These are phyloP conservation scores for Leptographium flavum DNA, from an alignment of 2,329 filamentous ascomycete genomes.

Conservation along the genomic window DNA sequence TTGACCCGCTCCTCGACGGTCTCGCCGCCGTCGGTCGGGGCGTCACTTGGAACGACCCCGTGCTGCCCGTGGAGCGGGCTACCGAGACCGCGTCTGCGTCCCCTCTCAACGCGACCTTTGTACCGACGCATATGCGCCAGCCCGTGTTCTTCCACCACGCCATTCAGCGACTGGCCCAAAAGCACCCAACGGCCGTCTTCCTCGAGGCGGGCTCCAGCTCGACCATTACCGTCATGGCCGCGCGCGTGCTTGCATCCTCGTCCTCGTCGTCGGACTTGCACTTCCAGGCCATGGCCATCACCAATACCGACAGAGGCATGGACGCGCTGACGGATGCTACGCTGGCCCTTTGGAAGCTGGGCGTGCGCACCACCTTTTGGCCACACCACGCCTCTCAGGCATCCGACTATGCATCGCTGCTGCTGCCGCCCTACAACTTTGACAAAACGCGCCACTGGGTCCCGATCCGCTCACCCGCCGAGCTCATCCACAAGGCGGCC, in stretches of 20 bases:
- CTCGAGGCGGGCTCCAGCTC: slow-evolving; percentile 29
- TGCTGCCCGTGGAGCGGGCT: slow-evolving; percentile 19
- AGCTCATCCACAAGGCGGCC: slow-evolving; percentile 8
- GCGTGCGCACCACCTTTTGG: slow-evolving; percentile 23
- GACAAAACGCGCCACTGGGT: slow-evolving; percentile 23
- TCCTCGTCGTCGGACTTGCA: not conserved
- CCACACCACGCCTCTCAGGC: slow-evolving; percentile 17
- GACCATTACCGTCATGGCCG: slow-evolving; percentile 20
- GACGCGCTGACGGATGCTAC: slow-evolving; percentile 14
- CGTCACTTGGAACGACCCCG: slow-evolving; percentile 18
- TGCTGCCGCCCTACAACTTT: slow-evolving; percentile 27
- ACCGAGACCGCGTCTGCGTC: slow-evolving; percentile 3
- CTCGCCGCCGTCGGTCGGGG: slow-evolving; percentile 15
- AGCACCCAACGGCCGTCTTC: slow-evolving; percentile 15
- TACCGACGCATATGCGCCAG: slow-evolving; percentile 23
- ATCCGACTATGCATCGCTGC: slow-evolving; percentile 9
- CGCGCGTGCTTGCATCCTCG: slow-evolving; percentile 11
- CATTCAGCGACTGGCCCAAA: slow-evolving; percentile 21
- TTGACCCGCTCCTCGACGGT: slow-evolving; percentile 18
- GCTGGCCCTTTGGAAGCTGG: slow-evolving; percentile 24
- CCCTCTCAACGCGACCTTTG: slow-evolving; percentile 4
- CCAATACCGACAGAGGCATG: slow-evolving; percentile 8
- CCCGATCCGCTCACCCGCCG: slow-evolving; percentile 9
- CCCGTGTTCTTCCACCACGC: slow-evolving; percentile 30
- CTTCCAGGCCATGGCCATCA: slow-evolving; percentile 15